Conservation (phyloP, 2,329 filamentous ascomycete species). For the Pseudogymnoascus sp. region DNA sequence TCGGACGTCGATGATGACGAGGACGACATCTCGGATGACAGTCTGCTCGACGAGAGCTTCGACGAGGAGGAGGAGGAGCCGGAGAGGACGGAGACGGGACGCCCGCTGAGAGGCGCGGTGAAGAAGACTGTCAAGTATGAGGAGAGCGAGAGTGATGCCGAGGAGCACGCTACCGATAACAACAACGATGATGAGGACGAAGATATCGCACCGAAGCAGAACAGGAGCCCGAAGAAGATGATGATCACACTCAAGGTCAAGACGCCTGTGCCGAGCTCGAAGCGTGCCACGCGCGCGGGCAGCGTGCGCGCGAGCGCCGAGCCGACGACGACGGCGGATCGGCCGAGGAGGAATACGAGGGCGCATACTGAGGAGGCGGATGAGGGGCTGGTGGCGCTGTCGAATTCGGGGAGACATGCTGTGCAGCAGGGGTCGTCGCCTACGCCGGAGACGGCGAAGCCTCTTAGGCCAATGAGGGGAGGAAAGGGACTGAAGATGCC, state of each 20-base stretch:
- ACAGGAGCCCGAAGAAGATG: constrained; percentile 11
- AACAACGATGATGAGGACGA: constrained; percentile 13
- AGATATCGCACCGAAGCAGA: constrained; percentile 9
- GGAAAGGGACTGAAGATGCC: constrained; percentile 27
- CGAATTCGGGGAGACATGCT: constrained; percentile 54
- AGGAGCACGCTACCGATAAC: constrained; percentile 18
- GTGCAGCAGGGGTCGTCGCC: constrained; percentile 41
- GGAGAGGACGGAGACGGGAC: constrained; percentile 38
- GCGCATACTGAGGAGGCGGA: constrained; percentile 41
- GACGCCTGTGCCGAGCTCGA: constrained; percentile 17
- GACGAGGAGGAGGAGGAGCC: constrained; percentile 36
- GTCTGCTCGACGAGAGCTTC: constrained; percentile 41
- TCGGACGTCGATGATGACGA: constrained; percentile 59
- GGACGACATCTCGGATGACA: constrained; percentile 41
- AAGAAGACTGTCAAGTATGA: constrained; percentile 41
- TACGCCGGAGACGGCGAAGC: constrained; percentile 46
- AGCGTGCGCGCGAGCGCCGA: constrained; percentile 22
- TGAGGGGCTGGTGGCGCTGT: constrained; percentile 51
- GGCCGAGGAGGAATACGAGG: constrained; percentile 24
- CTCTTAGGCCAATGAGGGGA: constrained; percentile 23
- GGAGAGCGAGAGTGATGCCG: constrained; percentile 37
- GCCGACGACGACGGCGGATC: constrained; percentile 23
- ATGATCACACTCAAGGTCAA: constrained; percentile 27
- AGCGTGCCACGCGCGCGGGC: constrained; percentile 24
- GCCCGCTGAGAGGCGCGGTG: constrained; percentile 42